Evolutionary conservation across 192 early-diverging fungal species (phyloP).

Genomic region (Coemansia sp.): DNA sequence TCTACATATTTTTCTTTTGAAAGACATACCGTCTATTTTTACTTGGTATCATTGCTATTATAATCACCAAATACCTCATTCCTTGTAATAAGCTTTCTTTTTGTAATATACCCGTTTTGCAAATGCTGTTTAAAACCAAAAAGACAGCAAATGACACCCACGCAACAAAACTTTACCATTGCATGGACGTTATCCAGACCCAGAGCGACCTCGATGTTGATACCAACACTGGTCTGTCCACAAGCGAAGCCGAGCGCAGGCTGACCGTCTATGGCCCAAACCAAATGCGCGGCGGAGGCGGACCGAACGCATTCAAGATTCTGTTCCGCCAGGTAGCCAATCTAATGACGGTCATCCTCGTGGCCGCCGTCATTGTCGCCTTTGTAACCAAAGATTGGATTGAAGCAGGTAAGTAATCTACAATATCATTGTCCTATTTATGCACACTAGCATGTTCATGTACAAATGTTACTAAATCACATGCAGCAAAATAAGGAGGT

Average conservation of each 20-base stretch:
- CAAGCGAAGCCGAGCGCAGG: conserved; percentile 50
- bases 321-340: conserved; percentile 67
- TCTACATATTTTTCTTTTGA: background rate
- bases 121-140: conserved; percentile 26
- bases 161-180: conserved; percentile 45
- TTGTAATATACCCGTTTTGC: background rate
- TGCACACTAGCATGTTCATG: background rate
- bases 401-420: conserved; percentile 50
- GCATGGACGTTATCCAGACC: conserved; percentile 29
- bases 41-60: background rate
- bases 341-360: conserved; percentile 63
- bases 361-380: conserved; percentile 65
- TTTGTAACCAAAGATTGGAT: conserved; percentile 68
- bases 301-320: conserved; percentile 64
- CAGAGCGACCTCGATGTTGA: conserved; percentile 30
- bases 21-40: background rate
- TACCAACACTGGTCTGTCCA: conserved; percentile 44
- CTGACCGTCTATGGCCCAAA: conserved; percentile 57
- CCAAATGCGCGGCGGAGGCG: conserved; percentile 67
- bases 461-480: background rate
- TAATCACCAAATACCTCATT: background rate
- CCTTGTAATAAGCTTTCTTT: background rate
- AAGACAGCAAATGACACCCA: conserved; percentile 7
- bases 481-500: too few species aligned
- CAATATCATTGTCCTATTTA: background rate